phyloP scores from a whole-genome alignment of 768 basidiomycete genomes.

The Phaeotremella skinneri region DNA sequence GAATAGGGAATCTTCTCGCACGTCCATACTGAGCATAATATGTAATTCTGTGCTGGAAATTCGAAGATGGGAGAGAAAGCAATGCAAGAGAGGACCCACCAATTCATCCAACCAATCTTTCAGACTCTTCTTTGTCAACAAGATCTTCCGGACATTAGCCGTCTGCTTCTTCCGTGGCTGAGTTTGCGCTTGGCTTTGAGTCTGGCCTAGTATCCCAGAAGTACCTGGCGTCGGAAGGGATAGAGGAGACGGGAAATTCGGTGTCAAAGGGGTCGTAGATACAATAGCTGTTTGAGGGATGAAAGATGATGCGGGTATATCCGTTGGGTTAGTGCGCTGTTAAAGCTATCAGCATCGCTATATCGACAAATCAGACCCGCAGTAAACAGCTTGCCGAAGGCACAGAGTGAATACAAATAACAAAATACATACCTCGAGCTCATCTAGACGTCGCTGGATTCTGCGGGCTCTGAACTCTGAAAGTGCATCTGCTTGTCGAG shows the following conservation, averaged over 20 bases:
- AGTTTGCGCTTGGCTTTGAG: too few relatives aligned
- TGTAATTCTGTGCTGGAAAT: too few relatives aligned
- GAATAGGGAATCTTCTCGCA: too few relatives aligned
- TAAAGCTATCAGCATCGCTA: constrained; percentile 5
- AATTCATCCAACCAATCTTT: constrained; percentile 48
- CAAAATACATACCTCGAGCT: constrained; percentile 43
- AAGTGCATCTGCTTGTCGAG: constrained; percentile 31
- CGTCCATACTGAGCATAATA: too few relatives aligned
- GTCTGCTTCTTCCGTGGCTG: constrained; percentile 43
- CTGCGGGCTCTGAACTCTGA: constrained; percentile 38
- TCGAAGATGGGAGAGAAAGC: too few relatives aligned
- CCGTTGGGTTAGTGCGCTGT: constrained; percentile 48
- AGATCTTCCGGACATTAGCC: constrained; percentile 40
- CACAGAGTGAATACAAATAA: not conserved
- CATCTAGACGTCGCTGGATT: constrained; percentile 39
- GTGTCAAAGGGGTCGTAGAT: not conserved
- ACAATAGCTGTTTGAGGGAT: constrained; percentile 6
- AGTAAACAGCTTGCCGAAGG: not conserved
- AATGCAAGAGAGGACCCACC: constrained; percentile 32
- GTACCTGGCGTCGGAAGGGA: not conserved
- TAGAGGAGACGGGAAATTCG: constrained; percentile 1
- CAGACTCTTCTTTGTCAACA: constrained; percentile 43
- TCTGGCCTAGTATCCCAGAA: not conserved
- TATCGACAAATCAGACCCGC: not conserved
- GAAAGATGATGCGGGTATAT: constrained; percentile 45